Conservation (phyloP, 2,329 filamentous ascomycete genomes). For the Thermomyces lanuginosus region DNA sequence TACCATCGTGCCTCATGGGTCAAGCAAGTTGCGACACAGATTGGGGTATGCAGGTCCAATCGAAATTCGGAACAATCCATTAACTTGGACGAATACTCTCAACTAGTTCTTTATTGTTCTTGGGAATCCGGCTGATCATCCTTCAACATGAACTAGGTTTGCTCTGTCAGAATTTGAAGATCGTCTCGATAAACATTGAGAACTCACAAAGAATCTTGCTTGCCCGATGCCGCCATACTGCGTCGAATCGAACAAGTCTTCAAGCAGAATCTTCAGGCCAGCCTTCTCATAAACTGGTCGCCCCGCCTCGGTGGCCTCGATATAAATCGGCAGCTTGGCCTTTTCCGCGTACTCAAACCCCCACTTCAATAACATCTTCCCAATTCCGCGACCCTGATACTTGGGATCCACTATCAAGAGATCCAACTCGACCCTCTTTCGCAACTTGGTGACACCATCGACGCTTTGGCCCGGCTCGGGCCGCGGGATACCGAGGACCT, state of each 20-base stretch:
- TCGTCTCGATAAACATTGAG: too few relatives aligned
- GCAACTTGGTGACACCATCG: conserved; percentile 1
- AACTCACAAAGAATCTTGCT: too few relatives aligned
- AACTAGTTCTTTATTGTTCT: too few relatives aligned
- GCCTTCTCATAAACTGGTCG: conserved; percentile 20
- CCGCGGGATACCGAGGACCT: conserved; percentile 1
- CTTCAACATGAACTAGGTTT: too few relatives aligned
- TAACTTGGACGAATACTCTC: too few relatives aligned
- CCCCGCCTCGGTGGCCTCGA: conserved; percentile 22
- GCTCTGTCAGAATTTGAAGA: too few relatives aligned
- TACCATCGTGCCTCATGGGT: too few relatives aligned
- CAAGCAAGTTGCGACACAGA: too few relatives aligned
- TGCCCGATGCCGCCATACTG: conserved; percentile 1
- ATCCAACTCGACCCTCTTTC: conserved; percentile 4
- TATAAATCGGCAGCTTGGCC: conserved; percentile 20
- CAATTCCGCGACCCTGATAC: conserved; percentile 21
- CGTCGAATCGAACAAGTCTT: conserved; percentile 2
- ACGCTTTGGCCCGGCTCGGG: neutral
- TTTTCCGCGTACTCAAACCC: conserved; percentile 19
- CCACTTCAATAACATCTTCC: conserved; percentile 19
- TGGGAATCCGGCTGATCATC: too few relatives aligned
- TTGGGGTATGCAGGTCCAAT: too few relatives aligned
- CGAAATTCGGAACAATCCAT: too few relatives aligned
- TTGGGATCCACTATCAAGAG: conserved; percentile 9
- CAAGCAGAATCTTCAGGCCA: conserved; percentile 7